phyloP scores from a whole-genome alignment of 2,329 filamentous ascomycete genomes.

The Pseudogymnoascus sp. region DNA sequence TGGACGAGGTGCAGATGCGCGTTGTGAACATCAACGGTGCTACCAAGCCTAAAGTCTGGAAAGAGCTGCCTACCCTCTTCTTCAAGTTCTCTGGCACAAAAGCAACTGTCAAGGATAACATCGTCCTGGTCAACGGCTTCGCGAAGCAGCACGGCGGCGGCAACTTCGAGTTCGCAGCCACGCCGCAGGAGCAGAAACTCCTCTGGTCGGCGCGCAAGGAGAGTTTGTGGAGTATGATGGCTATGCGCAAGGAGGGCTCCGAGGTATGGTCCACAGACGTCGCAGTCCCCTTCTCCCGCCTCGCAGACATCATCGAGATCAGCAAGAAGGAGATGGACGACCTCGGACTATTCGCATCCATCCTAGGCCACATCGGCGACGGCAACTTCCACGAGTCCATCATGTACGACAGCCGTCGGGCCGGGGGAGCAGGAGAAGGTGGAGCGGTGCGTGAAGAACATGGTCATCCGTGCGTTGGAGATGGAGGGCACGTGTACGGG shows the following conservation, averaged over 20 bases:
- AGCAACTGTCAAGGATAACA: conserved; percentile 71
- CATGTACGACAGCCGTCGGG: conserved; percentile 70
- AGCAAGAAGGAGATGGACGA: conserved; percentile 87
- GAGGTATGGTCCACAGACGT: conserved; percentile 83
- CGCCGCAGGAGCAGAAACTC: conserved; percentile 63
- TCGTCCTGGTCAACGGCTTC: conserved; percentile 61
- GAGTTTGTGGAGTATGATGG: conserved; percentile 76
- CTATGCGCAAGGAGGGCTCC: conserved; percentile 57
- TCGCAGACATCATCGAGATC: conserved; percentile 71
- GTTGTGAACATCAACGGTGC: conserved; percentile 71
- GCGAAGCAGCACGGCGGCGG: conserved; percentile 57
- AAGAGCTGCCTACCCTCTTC: conserved; percentile 70
- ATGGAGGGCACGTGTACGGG: conserved; percentile 95
- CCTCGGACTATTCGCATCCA: conserved; percentile 77
- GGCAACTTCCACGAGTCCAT: conserved; percentile 94
- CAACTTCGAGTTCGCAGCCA: conserved; percentile 70
- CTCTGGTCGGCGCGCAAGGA: conserved; percentile 79
- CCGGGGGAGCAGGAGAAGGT: conserved; percentile 67
- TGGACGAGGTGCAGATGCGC: conserved; percentile 84
- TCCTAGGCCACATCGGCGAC: conserved; percentile 85
- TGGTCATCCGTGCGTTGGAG: conserved; percentile 83
- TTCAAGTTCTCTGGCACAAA: conserved; percentile 82
- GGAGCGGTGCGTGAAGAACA: conserved; percentile 75
- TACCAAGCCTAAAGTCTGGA: conserved; percentile 63
- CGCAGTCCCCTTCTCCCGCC: conserved; percentile 68